Conservation (phyloP, 78 protist species). For the Dictyostelium brefeldianum region DNA sequence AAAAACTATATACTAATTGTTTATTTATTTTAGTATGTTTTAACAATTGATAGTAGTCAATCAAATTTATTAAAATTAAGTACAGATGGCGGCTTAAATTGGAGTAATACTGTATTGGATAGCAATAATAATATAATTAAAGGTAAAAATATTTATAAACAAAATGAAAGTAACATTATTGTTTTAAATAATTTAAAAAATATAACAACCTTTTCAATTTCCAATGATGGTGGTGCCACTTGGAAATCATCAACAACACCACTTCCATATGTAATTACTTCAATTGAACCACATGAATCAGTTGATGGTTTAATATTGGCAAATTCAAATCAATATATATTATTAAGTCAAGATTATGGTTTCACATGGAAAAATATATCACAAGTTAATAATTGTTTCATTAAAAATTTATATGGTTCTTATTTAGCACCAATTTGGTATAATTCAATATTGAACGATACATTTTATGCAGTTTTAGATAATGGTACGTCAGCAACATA, state of each 20-base stretch:
- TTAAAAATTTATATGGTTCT: neutral
- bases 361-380: slow-evolving; percentile 30
- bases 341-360: slow-evolving; percentile 52
- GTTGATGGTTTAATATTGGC: neutral
- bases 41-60: neutral
- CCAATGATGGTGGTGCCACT: slow-evolving; percentile 9
- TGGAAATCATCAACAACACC: neutral
- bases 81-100: neutral
- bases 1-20: no score
- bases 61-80: neutral
- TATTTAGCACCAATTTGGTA: neutral
- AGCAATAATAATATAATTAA: neutral
- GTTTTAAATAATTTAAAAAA: neutral
- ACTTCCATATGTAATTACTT: neutral
- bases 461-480: slow-evolving; percentile 1
- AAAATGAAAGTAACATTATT: neutral
- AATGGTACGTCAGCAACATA: neutral
- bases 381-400: neutral
- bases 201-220: slow-evolving; percentile 12
- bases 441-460: neutral
- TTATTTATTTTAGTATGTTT: neutral
- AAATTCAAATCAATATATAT: neutral
- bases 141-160: neutral
- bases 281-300: neutral
- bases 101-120: neutral